Evolutionary conservation across 108 stramenopile genomes (phyloP), one percentile per base, ranked within the genome.

Genomic region (Skeletonema grethae): DNA sequence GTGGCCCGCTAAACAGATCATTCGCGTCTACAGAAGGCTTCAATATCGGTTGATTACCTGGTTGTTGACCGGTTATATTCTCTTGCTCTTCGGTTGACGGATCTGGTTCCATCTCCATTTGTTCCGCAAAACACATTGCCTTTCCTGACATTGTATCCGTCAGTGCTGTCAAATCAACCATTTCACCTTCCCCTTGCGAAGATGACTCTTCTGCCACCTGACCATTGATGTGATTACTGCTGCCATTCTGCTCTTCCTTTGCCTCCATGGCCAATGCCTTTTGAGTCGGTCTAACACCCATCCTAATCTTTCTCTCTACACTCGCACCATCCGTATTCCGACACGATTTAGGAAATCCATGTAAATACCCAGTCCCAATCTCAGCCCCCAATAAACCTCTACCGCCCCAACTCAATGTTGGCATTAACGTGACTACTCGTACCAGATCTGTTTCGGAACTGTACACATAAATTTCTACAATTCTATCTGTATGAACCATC

Each of bases 401-500:
- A 16, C 88, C 93, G 48, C 97, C 96, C 97, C 97, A 98, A 2
- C 66, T 64, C 43, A 77, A 63, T 7, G 93, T 95, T 3, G 97
- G 97, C 77, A 97, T 80, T 15, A 98, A 68, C 0, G 89, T 91
- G 7, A 93, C 95, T 28, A 94, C 85, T 45, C 97, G 88, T 4
- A 98, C 97, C 50, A 93, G 61, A 75, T 98, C 97, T 22, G 87
- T 87, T 34, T 91, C 82, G 7, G 87, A 82, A 80, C 90, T 97
- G 85, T 98, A 98, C 10, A 98, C 96, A 71, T 97, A 98, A 20
- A 98, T 70, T 67, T 97, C 96, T 34, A 98, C 80, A 13, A 96
- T 89, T 46, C 84, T 64, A 74, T 97, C 92, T 9, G 86, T 73
- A 71, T 97, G 68, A 22, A 79, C 58, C 66, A 78, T 62, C 24